phyloP scores from a whole-genome alignment of 176 grass and related monocot species.

The Eragrostis nindensis region DNA sequence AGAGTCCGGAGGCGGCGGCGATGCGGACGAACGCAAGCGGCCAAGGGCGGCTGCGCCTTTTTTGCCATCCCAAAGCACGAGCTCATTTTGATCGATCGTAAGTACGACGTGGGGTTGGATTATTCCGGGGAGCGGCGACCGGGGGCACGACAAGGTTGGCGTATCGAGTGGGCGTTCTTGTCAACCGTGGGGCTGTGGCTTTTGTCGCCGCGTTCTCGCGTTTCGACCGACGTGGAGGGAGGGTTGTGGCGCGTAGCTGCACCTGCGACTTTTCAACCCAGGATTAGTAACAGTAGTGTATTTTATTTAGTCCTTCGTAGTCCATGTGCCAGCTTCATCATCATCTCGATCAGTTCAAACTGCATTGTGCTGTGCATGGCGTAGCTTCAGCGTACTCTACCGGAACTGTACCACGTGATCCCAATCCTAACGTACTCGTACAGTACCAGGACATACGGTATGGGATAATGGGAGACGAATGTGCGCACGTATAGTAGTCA shows the following conservation, averaged over 20 bases:
- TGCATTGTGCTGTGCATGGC: too few species aligned
- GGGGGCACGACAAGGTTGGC: constrained; percentile 15
- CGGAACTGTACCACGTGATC: too few species aligned
- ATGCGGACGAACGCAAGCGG: constrained; percentile 29
- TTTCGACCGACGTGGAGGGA: background rate
- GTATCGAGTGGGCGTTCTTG: constrained; percentile 8
- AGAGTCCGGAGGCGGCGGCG: background rate
- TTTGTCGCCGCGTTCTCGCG: constrained; percentile 21
- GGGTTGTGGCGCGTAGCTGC: too few species aligned
- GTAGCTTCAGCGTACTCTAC: too few species aligned
- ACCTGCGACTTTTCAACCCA: background rate
- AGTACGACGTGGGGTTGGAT: background rate
- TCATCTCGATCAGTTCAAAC: too few species aligned
- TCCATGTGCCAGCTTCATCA: too few species aligned
- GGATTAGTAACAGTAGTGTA: background rate
- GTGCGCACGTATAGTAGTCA: too few species aligned
- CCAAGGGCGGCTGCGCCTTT: background rate
- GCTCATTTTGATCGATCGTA: background rate
- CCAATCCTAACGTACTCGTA: too few species aligned
- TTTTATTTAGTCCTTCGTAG: too few species aligned
- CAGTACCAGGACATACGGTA: too few species aligned
- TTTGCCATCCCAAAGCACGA: constrained; percentile 6
- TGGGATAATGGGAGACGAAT: too few species aligned
- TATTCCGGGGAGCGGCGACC: background rate
- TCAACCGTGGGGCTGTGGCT: background rate